These are phyloP conservation scores for Cardamine resedifolia DNA, from an alignment of 345 rosid species.

Conservation along the genomic window DNA sequence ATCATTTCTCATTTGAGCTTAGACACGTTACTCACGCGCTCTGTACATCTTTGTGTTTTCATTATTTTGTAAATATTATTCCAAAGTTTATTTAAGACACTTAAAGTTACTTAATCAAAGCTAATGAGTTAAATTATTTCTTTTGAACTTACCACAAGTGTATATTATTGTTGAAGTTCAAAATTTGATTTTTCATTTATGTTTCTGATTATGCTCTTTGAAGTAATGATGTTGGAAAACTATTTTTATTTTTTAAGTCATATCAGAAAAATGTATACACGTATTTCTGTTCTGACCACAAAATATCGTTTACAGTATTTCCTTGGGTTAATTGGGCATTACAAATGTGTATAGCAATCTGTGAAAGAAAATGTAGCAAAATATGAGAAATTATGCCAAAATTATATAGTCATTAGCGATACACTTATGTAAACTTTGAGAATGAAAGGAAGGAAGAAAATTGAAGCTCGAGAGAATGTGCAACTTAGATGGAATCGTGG, in stretches of 20 bases:
- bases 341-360: not conserved
- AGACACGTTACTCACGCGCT: slow-evolving; percentile 20
- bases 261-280: not conserved
- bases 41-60: not conserved
- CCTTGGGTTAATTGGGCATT: not conserved
- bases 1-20: not conserved
- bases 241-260: not conserved
- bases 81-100: not conserved
- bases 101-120: not conserved
- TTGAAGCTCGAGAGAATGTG: not conserved
- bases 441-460: not conserved
- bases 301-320: not conserved
- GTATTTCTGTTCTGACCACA: not conserved
- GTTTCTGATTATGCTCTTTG: not conserved
- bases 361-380: not conserved
- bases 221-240: not conserved
- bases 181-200: not conserved
- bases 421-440: not conserved
- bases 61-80: not conserved
- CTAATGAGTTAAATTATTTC: not conserved
- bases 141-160: not conserved
- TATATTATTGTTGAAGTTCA: not conserved
- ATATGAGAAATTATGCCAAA: not conserved
- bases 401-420: not conserved
- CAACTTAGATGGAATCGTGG: not conserved